Evolutionary conservation across 2,329 filamentous ascomycete species (phyloP).

Genomic region (Diaporthe australafricana): DNA sequence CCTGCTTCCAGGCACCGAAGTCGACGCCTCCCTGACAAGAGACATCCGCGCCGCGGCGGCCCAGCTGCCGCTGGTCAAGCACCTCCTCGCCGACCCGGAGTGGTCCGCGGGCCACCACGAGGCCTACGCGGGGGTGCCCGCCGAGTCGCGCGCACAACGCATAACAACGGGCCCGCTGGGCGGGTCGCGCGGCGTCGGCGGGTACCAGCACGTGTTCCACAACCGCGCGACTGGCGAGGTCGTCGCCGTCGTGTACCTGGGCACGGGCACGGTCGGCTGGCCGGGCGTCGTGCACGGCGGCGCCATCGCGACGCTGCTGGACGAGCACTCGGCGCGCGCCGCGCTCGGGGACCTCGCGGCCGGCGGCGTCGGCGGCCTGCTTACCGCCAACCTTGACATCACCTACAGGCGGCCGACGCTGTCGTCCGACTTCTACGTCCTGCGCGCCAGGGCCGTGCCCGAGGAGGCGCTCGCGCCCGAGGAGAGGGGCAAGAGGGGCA

Average conservation of each 20-base stretch:
- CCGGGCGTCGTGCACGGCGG: slow-evolving; percentile 80
- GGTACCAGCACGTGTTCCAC: slow-evolving; percentile 73
- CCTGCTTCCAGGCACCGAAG: slow-evolving; percentile 50
- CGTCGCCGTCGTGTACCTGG: slow-evolving; percentile 75
- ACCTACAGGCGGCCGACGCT: slow-evolving; percentile 72
- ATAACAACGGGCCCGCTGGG: slow-evolving; percentile 57
- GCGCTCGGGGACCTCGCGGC: slow-evolving; percentile 61
- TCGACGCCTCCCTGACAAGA: slow-evolving; percentile 54
- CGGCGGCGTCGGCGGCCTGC: slow-evolving; percentile 54
- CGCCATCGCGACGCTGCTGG: slow-evolving; percentile 73
- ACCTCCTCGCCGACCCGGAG: slow-evolving; percentile 55
- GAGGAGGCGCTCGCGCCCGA: slow-evolving; percentile 42
- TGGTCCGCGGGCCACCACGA: slow-evolving; percentile 36
- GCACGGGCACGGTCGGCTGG: slow-evolving; percentile 74
- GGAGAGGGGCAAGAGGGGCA: slow-evolving; percentile 50
- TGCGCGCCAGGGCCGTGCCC: slow-evolving; percentile 61
- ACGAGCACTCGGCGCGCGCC: slow-evolving; percentile 76
- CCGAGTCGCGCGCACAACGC: slow-evolving; percentile 39
- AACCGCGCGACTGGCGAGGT: slow-evolving; percentile 68
- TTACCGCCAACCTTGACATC: slow-evolving; percentile 69
- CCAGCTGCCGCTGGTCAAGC: slow-evolving; percentile 59
- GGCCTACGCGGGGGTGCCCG: slow-evolving; percentile 6
- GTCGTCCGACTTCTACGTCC: slow-evolving; percentile 72
- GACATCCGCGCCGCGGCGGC: slow-evolving; percentile 56
- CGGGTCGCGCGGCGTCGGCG: slow-evolving; percentile 55